Conservation (phyloP, 1,284 basidiomycete species). For the Ustilago cynodontis region DNA sequence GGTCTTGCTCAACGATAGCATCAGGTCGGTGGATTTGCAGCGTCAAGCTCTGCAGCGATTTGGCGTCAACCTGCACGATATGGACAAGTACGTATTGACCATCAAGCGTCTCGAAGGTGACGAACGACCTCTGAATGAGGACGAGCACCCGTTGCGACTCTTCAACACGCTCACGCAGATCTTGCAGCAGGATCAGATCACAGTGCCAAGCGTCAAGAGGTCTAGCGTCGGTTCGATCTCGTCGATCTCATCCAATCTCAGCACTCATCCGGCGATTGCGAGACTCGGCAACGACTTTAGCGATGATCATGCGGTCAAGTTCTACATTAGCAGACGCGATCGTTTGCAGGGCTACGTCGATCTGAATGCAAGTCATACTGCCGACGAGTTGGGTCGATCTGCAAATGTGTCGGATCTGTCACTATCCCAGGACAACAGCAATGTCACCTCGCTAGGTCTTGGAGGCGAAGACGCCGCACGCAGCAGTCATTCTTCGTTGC, state of each 20-base stretch:
- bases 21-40: constrained; percentile 84
- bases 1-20: constrained; percentile 87
- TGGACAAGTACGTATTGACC: constrained; percentile 81
- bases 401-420: constrained; percentile 36
- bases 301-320: constrained; percentile 95
- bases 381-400: constrained; percentile 37
- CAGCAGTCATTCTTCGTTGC: constrained; percentile 45
- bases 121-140: constrained; percentile 78
- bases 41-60: constrained; percentile 94
- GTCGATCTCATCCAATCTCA: constrained; percentile 88
- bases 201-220: constrained; percentile 78
- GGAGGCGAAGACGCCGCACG: constrained; percentile 34
- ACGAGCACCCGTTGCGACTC: constrained; percentile 84
- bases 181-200: constrained; percentile 73
- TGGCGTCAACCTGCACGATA: constrained; percentile 74
- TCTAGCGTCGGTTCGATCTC: constrained; percentile 93
- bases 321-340: constrained; percentile 80
- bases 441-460: constrained; percentile 38
- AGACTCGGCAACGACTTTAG: constrained; percentile 93
- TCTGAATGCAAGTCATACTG: constrained; percentile 21
- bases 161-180: constrained; percentile 84
- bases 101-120: constrained; percentile 89
- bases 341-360: constrained; percentile 44
- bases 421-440: constrained; percentile 44
- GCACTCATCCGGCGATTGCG: constrained; percentile 91